Evolutionary conservation across 371 early-diverging fungal genomes (phyloP), one percentile per base, ranked within the genome.

Genomic region (Mortierella sp.): DNA sequence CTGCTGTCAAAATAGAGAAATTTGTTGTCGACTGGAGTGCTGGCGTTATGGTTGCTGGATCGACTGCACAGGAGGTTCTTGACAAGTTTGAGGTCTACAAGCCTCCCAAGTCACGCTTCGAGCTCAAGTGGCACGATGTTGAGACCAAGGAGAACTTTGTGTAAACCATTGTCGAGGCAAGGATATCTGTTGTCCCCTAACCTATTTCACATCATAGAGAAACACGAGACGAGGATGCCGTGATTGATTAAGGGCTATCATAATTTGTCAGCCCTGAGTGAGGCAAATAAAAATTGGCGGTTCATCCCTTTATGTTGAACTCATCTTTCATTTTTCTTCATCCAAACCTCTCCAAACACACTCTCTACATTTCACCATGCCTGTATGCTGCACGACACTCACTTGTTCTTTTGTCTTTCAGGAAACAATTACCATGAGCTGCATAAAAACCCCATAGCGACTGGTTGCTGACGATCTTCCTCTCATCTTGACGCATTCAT

Each of bases 61-160:
- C 92, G n/a, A 91, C 93, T 10, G 88, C 93, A 5, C 82, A 90
- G 54, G 92, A 93, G 55, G 89, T 94, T 0, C 77, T 96, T 0
- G 90, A 91, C 10, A 89, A 91, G 38, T 75, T 96, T n/a, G 83
- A 91, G 44, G 82, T 79, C 14, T 96, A 95, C 83, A 71, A 80
- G 19, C 90, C 91, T 0, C 95, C 94, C 1, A 63, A 80, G 0
- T 80, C 89, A 11, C 90, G 95, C 70, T 92, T 90, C 72, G 89
- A 81, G 2, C 79, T 95, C 60, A 89, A 90, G 55, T 95, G 95
- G 95, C 24, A 73, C 44, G 78, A 78, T 0, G 75, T 58, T 34
- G 80, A 79, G 11, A 50, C 75, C 1, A 34, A 57, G 26, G 52
- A 83, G 76, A 70, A 79, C n/a, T 82, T 82, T 72, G 81, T 83